Percentiles rank a stretch among this genome's conserved stretches.
Evolutionary conservation across 352 stramenopile genomes (phyloP).

Genomic region (Phytopythium delawarense): DNA sequence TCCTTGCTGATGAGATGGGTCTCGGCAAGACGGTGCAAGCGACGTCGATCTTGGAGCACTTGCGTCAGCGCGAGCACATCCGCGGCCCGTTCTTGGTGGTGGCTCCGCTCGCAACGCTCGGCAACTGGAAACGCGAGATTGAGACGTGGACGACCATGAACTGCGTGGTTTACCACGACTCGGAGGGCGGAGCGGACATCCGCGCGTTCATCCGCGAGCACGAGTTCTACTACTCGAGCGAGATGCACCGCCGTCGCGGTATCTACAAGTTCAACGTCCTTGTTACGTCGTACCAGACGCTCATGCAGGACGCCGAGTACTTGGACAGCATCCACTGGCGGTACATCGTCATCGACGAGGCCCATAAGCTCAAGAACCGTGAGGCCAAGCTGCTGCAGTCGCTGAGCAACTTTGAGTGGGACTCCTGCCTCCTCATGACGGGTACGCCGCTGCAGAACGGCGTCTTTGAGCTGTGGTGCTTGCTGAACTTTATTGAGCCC

Average conservation of each 20-base stretch:
- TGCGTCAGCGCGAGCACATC: constrained; percentile 90
- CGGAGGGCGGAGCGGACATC: constrained; percentile 86
- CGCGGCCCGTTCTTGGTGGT: constrained; percentile 98
- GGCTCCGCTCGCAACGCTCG: constrained; percentile 96
- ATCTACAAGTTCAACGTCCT: constrained; percentile 96
- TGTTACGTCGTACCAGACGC: constrained; percentile 96
- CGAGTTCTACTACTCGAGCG: constrained; percentile 95
- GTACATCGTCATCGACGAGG: constrained; percentile 98
- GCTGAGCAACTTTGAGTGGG: constrained; percentile 79
- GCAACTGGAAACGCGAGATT: constrained; percentile 99
- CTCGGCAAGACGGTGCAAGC: constrained; percentile 91
- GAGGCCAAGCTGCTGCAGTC: constrained; percentile 93
- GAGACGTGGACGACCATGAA: constrained; percentile 99
- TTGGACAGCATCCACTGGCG: constrained; percentile 94
- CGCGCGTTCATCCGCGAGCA: constrained; percentile 93
- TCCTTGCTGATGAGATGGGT: constrained; percentile 87
- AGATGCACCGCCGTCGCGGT: constrained; percentile 63
- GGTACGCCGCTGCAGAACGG: constrained; percentile 99
- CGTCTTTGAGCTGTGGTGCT: constrained; percentile 98
- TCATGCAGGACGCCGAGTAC: constrained; percentile 93
- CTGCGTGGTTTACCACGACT: constrained; percentile 98
- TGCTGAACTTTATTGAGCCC: constrained; percentile 98
- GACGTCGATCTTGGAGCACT: constrained; percentile 93
- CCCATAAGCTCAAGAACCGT: constrained; percentile 98
- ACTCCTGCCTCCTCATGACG: constrained; percentile 94